A percentile compares a stretch with the other conserved stretches of the same genome.
Conservation (phyloP, 2,329 filamentous ascomycete genomes). For the Cadophora luteo-olivacea region DNA sequence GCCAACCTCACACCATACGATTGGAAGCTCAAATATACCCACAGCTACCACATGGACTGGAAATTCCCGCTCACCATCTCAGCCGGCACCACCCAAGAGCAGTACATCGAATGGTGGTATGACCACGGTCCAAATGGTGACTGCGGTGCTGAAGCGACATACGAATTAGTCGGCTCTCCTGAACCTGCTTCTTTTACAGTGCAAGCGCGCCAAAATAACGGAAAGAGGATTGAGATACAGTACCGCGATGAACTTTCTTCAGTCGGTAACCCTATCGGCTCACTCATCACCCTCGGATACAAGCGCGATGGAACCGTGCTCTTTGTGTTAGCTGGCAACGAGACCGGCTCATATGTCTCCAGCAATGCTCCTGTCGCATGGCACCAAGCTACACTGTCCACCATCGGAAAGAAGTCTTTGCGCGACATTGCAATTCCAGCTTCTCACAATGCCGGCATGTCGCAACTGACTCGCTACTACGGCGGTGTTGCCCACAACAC, state of each 20-base stretch:
- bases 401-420: conserved; percentile 30
- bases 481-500: conserved; percentile 35
- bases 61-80: conserved; percentile 23
- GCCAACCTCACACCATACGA: conserved; percentile 36
- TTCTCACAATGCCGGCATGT: conserved; percentile 35
- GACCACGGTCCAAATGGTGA: conserved; percentile 28
- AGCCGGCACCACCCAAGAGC: conserved; percentile 25
- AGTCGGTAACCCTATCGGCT: conserved; percentile 32
- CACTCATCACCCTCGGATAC: conserved; percentile 30
- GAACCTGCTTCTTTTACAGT: conserved; percentile 30
- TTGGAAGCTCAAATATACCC: conserved; percentile 30
- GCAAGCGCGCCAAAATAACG: conserved; percentile 28
- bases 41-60: conserved; percentile 36
- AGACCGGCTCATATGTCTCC: conserved; percentile 28
- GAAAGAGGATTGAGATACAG: conserved; percentile 30
- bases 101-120: conserved; percentile 31
- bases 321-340: conserved; percentile 35
- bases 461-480: conserved; percentile 22
- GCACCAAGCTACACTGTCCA: conserved; percentile 36
- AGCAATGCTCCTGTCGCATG: conserved; percentile 32
- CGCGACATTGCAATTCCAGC: conserved; percentile 35
- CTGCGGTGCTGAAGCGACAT: conserved; percentile 35
- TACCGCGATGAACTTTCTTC: conserved; percentile 32
- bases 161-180: conserved; percentile 29
- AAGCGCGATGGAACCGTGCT: conserved; percentile 29